phyloP scores from a whole-genome alignment of 352 stramenopile genomes.

The Globisporangium middletonii region DNA sequence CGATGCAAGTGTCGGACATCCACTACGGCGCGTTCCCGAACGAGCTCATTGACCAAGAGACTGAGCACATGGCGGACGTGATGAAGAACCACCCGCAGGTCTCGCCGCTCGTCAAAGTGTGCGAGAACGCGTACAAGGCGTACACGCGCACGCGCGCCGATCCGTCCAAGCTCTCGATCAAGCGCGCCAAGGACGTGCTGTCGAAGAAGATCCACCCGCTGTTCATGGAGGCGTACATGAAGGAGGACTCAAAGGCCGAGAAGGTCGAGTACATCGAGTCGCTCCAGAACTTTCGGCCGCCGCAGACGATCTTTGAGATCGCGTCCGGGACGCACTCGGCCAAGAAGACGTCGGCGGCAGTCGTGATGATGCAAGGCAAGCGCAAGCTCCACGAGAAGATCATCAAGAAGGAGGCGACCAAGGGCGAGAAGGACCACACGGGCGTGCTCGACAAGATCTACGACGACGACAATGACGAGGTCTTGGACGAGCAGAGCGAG shows the following conservation, averaged over 20 bases:
- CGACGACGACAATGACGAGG: slow-evolving; percentile 17
- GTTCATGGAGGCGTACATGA: slow-evolving; percentile 82
- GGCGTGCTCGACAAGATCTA: slow-evolving; percentile 28
- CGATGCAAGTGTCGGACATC: slow-evolving; percentile 95
- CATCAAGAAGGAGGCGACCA: slow-evolving; percentile 71
- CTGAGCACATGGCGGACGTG: slow-evolving; percentile 91
- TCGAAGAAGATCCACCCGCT: slow-evolving; percentile 92
- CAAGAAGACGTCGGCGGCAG: slow-evolving; percentile 68
- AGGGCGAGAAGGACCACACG: slow-evolving; percentile 25
- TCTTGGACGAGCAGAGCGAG: slow-evolving; percentile 23
- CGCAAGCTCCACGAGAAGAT: slow-evolving; percentile 80
- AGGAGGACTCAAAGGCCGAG: slow-evolving; percentile 67
- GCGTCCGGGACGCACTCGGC: slow-evolving; percentile 74
- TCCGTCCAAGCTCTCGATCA: slow-evolving; percentile 93
- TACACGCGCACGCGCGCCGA: slow-evolving; percentile 95
- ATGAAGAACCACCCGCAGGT: slow-evolving; percentile 77
- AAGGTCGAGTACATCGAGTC: slow-evolving; percentile 91
- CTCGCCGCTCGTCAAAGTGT: slow-evolving; percentile 84
- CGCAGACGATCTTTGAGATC: slow-evolving; percentile 96
- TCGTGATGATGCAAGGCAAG: slow-evolving; percentile 87
- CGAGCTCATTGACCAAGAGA: slow-evolving; percentile 93
- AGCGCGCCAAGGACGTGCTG: slow-evolving; percentile 90
- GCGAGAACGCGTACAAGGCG: slow-evolving; percentile 97
- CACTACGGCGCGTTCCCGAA: slow-evolving; percentile 98
- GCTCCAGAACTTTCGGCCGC: slow-evolving; percentile 91